Evolutionary conservation across 352 stramenopile genomes (phyloP).

Genomic region (Thraustochytrium striatum): DNA sequence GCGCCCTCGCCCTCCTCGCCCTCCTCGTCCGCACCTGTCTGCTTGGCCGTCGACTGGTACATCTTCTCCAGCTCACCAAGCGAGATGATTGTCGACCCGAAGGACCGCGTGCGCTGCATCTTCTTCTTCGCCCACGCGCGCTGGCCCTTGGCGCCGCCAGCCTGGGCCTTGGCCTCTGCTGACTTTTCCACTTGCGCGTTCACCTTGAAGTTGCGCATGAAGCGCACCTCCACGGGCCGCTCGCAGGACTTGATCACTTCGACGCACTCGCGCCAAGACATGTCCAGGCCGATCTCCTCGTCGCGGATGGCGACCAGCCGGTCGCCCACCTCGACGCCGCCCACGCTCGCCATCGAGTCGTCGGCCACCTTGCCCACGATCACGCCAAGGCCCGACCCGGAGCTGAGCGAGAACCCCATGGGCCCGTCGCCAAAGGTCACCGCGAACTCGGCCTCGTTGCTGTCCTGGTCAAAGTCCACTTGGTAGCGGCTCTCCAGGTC

Average conservation of each 20-base stretch:
- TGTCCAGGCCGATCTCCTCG: slow-evolving; percentile 14
- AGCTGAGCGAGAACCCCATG: slow-evolving; percentile 49
- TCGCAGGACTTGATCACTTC: slow-evolving; percentile 27
- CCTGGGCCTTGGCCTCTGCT: not conserved
- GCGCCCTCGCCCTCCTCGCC: not conserved
- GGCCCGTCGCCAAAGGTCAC: slow-evolving; percentile 31
- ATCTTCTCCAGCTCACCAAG: slow-evolving; percentile 40
- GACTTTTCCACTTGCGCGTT: slow-evolving; percentile 24
- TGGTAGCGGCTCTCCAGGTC: slow-evolving; percentile 40
- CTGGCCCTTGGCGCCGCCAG: not conserved
- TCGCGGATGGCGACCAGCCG: slow-evolving; percentile 23
- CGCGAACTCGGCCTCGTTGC: slow-evolving; percentile 37
- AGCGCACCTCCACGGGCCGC: slow-evolving; percentile 14
- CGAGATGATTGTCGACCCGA: slow-evolving; percentile 28
- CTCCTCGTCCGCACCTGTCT: slow-evolving; percentile 8
- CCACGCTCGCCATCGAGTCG: slow-evolving; percentile 29
- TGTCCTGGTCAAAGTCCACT: not conserved
- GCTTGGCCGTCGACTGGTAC: slow-evolving; percentile 4
- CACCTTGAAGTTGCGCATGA: slow-evolving; percentile 45
- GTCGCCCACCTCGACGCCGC: slow-evolving; percentile 43
- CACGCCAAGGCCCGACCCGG: slow-evolving; percentile 20
- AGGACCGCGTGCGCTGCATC: slow-evolving; percentile 4
- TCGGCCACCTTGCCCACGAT: slow-evolving; percentile 40
- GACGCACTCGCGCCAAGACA: slow-evolving; percentile 27
- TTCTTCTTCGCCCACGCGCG: not conserved